Base-by-base conservation (phyloP, 2,329 filamentous ascomycete species). In the Cucurbitaria berberidis region DNA sequence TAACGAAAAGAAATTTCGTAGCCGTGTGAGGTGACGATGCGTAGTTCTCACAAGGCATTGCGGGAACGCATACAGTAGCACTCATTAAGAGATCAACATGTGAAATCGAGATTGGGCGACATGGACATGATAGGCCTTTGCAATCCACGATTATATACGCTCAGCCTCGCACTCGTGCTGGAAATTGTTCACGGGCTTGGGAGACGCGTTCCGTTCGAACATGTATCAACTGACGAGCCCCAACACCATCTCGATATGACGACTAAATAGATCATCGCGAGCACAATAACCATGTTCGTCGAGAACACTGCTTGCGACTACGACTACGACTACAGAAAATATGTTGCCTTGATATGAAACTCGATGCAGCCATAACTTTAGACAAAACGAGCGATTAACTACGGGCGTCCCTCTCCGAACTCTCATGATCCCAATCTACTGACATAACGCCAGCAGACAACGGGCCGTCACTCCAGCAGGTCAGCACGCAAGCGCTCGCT, bases 261-360 rank as follows among this genome's bases (percentile, higher is more conserved):
- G 15, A n/a, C n/a, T 16, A 10, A n/a, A n/a, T 3, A 34, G 15
- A n/a, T n/a, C 30, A 34, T 34, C 24, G 24, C 9, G 13, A n/a
- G 30, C 30, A 13, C 19, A 3, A 22, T 39, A 3, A 11, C 9
- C 1, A 6, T 2, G 10, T 22, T 24, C 21, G 11, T 24, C 9
- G 9, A 22, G 18, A 21, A 39, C 36, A 24, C 19, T 22, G 10
- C 24, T 1, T 42, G n/a, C n/a, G n/a, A n/a, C n/a, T n/a, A n/a
- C n/a, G n/a, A n/a, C n/a, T n/a, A n/a, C 18, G 5, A 16, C 24
- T 39, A 38, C 19, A 24, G 35, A 43, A n/a, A 38, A 57, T 52
- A 74, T 81, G 77, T 81, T 62, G 76, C 78, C 78, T 78, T 81
- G 79, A 81, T 80, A 81, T 81, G 79, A 81, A 81, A 79, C 79